Conservation (phyloP, 1,284 basidiomycete genomes). For the Sparassis latifolia region DNA sequence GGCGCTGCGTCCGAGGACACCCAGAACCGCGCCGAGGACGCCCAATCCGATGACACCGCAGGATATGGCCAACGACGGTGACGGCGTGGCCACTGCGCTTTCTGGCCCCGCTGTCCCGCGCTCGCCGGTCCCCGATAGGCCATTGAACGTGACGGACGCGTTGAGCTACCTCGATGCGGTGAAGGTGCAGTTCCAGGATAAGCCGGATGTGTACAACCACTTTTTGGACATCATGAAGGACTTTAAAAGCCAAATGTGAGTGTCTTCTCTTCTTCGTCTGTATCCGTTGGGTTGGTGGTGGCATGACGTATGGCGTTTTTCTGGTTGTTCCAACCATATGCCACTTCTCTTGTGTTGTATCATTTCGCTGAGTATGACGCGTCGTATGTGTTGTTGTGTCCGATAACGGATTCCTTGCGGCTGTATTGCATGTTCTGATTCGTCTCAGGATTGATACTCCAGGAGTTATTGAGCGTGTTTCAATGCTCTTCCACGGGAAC, state of each 20-base stretch:
- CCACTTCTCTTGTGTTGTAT: not conserved
- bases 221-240: slow-evolving; percentile 99
- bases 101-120: slow-evolving; percentile 8
- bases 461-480: slow-evolving; percentile 96
- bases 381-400: not conserved
- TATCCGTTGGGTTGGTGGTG: not conserved
- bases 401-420: not conserved
- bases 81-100: slow-evolving; percentile 4
- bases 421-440: not conserved
- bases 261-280: slow-evolving; percentile 14
- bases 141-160: slow-evolving; percentile 86
- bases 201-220: slow-evolving; percentile 94
- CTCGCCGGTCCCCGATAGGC: slow-evolving; percentile 27
- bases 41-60: slow-evolving; percentile 13
- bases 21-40: slow-evolving; percentile 10
- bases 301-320: not conserved
- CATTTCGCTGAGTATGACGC: not conserved
- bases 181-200: slow-evolving; percentile 88
- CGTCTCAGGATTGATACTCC: slow-evolving; percentile 89
- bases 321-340: not conserved
- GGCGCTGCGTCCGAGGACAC: slow-evolving; percentile 1
- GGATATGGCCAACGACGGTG: slow-evolving; percentile 9
- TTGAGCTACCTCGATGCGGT: slow-evolving; percentile 95
- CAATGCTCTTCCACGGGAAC: slow-evolving; percentile 91
- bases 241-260: slow-evolving; percentile 91